Percentiles rank a stretch among this genome's conserved stretches.
These are phyloP conservation scores for Penicillium freii DNA, from an alignment of 2,329 filamentous ascomycete species.

Conservation along the genomic window DNA sequence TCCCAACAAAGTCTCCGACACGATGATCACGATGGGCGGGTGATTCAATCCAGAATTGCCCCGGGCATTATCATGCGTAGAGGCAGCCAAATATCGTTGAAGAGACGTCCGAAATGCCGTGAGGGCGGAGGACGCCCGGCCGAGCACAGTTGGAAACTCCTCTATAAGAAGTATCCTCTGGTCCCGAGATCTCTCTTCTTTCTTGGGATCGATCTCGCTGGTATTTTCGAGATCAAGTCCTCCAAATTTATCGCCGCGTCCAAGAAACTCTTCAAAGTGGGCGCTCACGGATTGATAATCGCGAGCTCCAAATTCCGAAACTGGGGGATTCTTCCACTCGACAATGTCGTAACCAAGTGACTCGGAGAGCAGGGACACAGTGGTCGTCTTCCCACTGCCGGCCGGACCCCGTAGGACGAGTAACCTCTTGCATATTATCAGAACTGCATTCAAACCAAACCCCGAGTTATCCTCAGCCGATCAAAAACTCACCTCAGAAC, in stretches of 20 bases:
- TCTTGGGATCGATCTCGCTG: conserved; percentile 1
- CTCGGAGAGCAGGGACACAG: conserved; percentile 71
- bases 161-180: conserved; percentile 68
- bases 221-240: conserved; percentile 56
- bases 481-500: conserved; percentile 36
- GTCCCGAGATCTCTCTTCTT: conserved; percentile 28
- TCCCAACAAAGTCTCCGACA: conserved; percentile 86
- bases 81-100: conserved; percentile 66
- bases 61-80: conserved; percentile 56
- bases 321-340: conserved; percentile 86
- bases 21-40: conserved; percentile 79
- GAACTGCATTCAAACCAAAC: conserved; percentile 6
- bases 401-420: conserved; percentile 86
- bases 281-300: conserved; percentile 68
- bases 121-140: conserved; percentile 62
- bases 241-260: conserved; percentile 74
- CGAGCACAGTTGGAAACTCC: conserved; percentile 77
- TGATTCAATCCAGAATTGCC: conserved; percentile 42
- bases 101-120: conserved; percentile 73
- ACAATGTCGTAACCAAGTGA: conserved; percentile 74
- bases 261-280: conserved; percentile 91
- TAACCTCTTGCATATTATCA: conserved; percentile 62
- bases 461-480: neutral
- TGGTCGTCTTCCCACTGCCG: conserved; percentile 90
- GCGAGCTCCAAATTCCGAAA: conserved; percentile 57